phyloP scores from a whole-genome alignment of 179 eudicot genomes.

The Beta corolliflora region DNA sequence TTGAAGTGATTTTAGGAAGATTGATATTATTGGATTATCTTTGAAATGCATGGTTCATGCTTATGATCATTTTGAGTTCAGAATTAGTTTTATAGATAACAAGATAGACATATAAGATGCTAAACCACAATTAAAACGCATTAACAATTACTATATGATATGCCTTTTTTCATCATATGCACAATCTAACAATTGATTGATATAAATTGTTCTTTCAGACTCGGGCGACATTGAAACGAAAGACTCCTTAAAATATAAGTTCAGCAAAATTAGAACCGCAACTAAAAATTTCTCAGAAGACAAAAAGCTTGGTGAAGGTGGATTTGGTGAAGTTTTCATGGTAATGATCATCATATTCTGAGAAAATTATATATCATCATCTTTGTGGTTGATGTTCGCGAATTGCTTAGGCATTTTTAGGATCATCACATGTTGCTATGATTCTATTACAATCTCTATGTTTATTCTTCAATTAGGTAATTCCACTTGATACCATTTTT shows the following conservation, averaged over 20 bases:
- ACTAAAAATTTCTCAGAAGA: constrained; percentile 29
- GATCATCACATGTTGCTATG: too few relatives aligned
- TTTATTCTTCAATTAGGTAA: too few relatives aligned
- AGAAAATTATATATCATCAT: background rate
- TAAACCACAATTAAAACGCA: background rate
- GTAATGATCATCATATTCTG: constrained; percentile 10
- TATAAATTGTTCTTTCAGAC: constrained; percentile 20
- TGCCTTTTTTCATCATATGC: too few relatives aligned
- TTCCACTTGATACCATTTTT: too few relatives aligned
- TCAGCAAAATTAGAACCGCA: constrained; percentile 31
- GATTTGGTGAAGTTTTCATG: constrained; percentile 41
- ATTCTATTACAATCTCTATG: too few relatives aligned
- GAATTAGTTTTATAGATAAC: background rate
- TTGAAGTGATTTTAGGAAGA: background rate
- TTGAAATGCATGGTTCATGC: background rate
- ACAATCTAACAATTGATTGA: background rate
- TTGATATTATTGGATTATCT: background rate
- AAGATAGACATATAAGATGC: background rate
- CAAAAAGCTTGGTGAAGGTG: constrained; percentile 44
- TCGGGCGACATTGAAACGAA: constrained; percentile 28
- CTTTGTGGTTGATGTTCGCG: background rate
- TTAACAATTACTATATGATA: too few relatives aligned
- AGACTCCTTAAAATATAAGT: constrained; percentile 35
- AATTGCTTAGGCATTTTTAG: background rate
- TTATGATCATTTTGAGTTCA: background rate